Evolutionary conservation across 2,329 filamentous ascomycete species (phyloP).

Genomic region (Colletotrichum sp.): DNA sequence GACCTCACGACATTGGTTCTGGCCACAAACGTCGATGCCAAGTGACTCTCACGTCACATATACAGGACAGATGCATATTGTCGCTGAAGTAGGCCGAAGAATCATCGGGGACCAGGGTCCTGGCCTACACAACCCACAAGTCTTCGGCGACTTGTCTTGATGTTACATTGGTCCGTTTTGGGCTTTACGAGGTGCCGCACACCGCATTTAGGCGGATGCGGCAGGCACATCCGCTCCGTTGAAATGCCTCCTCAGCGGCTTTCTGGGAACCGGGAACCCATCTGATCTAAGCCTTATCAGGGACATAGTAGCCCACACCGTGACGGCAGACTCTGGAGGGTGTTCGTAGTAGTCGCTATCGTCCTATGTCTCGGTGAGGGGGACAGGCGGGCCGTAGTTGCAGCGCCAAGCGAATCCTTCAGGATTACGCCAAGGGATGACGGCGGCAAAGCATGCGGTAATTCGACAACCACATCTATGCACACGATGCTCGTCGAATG

Average conservation of each 20-base stretch:
- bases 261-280: neutral
- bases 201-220: neutral
- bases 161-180: neutral
- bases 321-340: neutral
- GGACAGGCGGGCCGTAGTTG: neutral
- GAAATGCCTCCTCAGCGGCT: neutral
- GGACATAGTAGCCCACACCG: neutral
- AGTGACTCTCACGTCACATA: neutral
- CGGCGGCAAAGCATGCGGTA: neutral
- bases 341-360: neutral
- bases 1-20: neutral
- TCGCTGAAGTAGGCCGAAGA: neutral
- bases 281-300: neutral
- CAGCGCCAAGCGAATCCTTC: neutral
- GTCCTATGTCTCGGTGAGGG: neutral
- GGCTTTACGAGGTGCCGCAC: neutral
- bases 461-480: neutral
- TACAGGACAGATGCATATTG: neutral
- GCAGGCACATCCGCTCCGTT: neutral
- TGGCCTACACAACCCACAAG: neutral
- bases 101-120: neutral
- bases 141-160: neutral
- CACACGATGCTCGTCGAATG: neutral
- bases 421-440: neutral
- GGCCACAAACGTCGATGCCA: neutral